Conservation (phyloP, 2,329 filamentous ascomycete species). For the Phaeoacremonium minimum region DNA sequence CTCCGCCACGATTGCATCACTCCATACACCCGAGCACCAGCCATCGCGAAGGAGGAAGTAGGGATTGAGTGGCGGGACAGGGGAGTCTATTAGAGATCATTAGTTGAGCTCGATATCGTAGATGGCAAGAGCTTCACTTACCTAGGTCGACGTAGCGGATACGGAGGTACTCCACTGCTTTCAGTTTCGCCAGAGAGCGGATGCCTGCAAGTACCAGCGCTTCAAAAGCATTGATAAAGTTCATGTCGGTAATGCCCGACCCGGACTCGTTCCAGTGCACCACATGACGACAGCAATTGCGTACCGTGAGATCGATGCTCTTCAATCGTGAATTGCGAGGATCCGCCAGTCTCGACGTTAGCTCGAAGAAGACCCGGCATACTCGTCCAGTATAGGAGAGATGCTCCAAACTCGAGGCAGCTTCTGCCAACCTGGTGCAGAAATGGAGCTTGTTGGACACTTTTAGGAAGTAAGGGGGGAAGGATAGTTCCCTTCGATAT, state of each 20-base stretch:
- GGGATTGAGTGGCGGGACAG: slow-evolving; percentile 66
- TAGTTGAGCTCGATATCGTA: slow-evolving; percentile 10
- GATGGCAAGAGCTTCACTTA: slow-evolving; percentile 21
- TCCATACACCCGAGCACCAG: slow-evolving; percentile 68
- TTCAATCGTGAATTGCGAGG: slow-evolving; percentile 49
- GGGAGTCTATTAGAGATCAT: slow-evolving; percentile 66
- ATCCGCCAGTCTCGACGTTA: slow-evolving; percentile 45
- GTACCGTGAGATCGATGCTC: slow-evolving; percentile 67
- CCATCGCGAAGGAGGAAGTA: slow-evolving; percentile 63
- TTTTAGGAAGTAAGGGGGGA: slow-evolving; percentile 58
- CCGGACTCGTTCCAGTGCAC: slow-evolving; percentile 57
- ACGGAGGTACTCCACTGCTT: slow-evolving; percentile 58
- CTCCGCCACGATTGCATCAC: slow-evolving; percentile 58
- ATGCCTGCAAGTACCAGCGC: slow-evolving; percentile 61
- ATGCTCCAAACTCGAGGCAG: slow-evolving; percentile 60
- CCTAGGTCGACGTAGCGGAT: slow-evolving; percentile 72
- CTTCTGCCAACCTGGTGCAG: slow-evolving; percentile 57
- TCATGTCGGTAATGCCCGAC: slow-evolving; percentile 66
- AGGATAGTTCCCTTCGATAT: slow-evolving; percentile 59
- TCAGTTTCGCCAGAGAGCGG: slow-evolving; percentile 53
- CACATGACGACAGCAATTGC: slow-evolving; percentile 64
- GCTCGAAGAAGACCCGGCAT: slow-evolving; percentile 64
- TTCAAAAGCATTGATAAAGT: slow-evolving; percentile 70
- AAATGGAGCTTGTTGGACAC: slow-evolving; percentile 58
- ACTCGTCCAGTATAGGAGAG: slow-evolving; percentile 69